Conservation (phyloP, 495 filamentous ascomycete species). For the Glutinoglossum americanum region DNA sequence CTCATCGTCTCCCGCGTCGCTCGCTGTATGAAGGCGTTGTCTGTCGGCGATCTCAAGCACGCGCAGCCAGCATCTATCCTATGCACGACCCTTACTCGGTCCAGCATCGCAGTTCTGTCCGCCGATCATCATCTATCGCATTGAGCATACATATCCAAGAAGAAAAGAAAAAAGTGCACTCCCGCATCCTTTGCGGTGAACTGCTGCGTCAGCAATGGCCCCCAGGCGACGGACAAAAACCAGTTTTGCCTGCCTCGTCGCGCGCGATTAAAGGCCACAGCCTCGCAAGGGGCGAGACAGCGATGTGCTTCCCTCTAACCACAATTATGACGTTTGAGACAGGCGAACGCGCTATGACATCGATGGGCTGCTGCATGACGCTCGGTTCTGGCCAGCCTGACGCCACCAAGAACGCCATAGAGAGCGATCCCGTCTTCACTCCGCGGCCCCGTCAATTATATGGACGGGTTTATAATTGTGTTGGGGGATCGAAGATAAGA, state of each 20-base stretch:
- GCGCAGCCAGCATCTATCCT: not conserved
- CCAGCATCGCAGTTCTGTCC: too few relatives aligned
- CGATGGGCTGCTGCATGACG: slow-evolving; percentile 1
- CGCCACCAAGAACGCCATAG: not conserved
- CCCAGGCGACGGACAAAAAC: too few relatives aligned
- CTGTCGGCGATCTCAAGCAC: too few relatives aligned
- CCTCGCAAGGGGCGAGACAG: not conserved
- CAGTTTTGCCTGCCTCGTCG: not conserved
- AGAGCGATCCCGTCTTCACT: not conserved
- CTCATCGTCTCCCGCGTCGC: not conserved
- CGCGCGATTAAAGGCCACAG: not conserved
- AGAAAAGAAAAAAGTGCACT: too few relatives aligned
- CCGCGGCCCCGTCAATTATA: not conserved
- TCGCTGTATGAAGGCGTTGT: not conserved
- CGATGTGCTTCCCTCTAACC: not conserved
- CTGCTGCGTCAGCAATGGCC: not conserved
- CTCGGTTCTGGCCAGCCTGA: not conserved
- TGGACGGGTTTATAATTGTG: not conserved
- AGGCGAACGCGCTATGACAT: not conserved
- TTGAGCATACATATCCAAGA: too few relatives aligned
- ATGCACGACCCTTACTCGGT: not conserved
- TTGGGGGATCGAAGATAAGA: not conserved
- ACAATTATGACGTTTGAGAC: not conserved
- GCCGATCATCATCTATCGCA: too few relatives aligned
- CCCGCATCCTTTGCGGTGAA: too few relatives aligned